Conservation (phyloP, 2,329 filamentous ascomycete genomes). For the Aureobasidium sp. region DNA sequence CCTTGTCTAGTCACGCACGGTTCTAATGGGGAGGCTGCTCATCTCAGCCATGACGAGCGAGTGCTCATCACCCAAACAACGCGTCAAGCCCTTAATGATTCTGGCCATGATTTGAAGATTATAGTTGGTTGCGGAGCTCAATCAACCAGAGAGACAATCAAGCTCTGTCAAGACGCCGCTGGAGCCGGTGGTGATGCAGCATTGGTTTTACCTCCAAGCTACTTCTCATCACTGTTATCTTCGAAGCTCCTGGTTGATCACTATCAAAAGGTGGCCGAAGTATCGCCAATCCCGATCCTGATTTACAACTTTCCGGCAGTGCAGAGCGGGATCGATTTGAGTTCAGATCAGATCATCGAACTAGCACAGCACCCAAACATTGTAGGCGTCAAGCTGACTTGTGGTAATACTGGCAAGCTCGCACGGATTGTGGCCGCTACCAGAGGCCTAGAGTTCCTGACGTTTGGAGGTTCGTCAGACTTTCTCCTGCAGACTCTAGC, state of each 20-base stretch:
- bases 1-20: conserved; percentile 65
- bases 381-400: conserved; percentile 62
- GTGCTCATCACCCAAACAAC: conserved; percentile 62
- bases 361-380: conserved; percentile 59
- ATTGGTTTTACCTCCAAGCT: conserved; percentile 67
- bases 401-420: conserved; percentile 64
- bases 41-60: conserved; percentile 65
- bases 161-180: conserved; percentile 62
- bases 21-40: conserved; percentile 77
- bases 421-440: conserved; percentile 46
- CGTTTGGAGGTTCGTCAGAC: conserved; percentile 66
- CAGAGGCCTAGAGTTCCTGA: conserved; percentile 52
- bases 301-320: conserved; percentile 66
- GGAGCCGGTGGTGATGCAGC: conserved; percentile 67
- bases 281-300: conserved; percentile 57
- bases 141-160: conserved; percentile 65
- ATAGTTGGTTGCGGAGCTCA: conserved; percentile 71
- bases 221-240: conserved; percentile 47
- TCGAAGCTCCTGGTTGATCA: conserved; percentile 11
- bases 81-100: conserved; percentile 59
- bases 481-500: conserved; percentile 65
- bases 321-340: conserved; percentile 56
- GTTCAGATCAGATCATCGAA: conserved; percentile 55
- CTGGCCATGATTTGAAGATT: conserved; percentile 59
- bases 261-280: conserved; percentile 52